These are phyloP conservation scores for Oidiodendron maius DNA, from an alignment of 495 filamentous ascomycete genomes.

Conservation along the genomic window DNA sequence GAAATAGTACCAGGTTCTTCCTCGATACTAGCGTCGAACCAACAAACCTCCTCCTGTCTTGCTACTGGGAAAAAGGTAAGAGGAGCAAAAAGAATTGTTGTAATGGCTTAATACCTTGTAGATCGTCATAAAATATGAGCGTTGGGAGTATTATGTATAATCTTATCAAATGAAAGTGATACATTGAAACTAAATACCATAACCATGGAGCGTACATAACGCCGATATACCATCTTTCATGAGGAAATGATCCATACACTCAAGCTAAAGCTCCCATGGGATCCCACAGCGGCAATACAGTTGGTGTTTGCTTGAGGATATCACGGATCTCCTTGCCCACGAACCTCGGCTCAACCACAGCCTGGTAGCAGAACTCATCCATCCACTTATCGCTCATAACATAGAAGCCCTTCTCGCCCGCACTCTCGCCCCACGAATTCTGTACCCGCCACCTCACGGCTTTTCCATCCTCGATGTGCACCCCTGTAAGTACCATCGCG, in stretches of 20 bases:
- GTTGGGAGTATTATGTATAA: too few relatives aligned
- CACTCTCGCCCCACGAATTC: slow-evolving; percentile 69
- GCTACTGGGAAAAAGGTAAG: too few relatives aligned
- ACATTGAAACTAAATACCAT: not conserved
- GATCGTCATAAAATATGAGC: not conserved
- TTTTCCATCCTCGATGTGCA: slow-evolving; percentile 61
- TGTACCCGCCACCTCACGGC: slow-evolving; percentile 76
- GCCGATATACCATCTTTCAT: too few relatives aligned
- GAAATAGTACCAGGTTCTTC: too few relatives aligned
- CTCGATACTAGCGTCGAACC: too few relatives aligned
- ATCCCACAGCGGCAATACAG: slow-evolving; percentile 76
- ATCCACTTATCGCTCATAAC: slow-evolving; percentile 86
- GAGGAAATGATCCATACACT: too few relatives aligned
- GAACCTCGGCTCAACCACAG: slow-evolving; percentile 71
- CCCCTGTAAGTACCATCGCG: slow-evolving; percentile 84
- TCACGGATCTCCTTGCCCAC: slow-evolving; percentile 59
- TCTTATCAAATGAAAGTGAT: not conserved
- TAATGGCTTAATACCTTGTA: not conserved
- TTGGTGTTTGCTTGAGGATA: slow-evolving; percentile 61
- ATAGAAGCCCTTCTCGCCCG: slow-evolving; percentile 72
- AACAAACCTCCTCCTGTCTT: too few relatives aligned
- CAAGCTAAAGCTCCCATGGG: slow-evolving; percentile 80
- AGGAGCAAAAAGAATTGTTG: too few relatives aligned
- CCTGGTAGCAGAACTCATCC: slow-evolving; percentile 83
- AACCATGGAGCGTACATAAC: not conserved